Conservation (phyloP, 768 basidiomycete species). For the Mycena polygramma region DNA sequence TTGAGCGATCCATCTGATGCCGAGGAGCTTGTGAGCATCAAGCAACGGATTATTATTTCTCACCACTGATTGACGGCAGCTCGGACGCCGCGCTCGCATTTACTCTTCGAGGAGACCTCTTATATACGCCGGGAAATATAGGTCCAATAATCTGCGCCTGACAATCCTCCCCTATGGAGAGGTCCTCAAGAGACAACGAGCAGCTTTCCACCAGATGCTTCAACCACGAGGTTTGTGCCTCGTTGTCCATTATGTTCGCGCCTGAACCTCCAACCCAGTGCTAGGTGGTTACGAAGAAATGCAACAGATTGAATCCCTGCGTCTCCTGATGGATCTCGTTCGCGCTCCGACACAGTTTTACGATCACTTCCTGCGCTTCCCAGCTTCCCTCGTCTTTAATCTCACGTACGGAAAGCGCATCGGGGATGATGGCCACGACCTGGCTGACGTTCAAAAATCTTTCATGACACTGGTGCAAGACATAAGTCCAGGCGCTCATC, state of each 20-base stretch:
- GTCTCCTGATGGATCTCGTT: background rate
- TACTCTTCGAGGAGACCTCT: conserved; percentile 17
- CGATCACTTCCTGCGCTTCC: conserved; percentile 2
- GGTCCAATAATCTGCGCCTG: conserved; percentile 6
- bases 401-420: conserved; percentile 1
- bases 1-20: conserved; percentile 10
- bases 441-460: background rate
- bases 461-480: background rate
- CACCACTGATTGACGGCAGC: background rate
- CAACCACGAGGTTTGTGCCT: conserved; percentile 10
- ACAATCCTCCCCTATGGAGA: conserved; percentile 12
- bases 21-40: conserved; percentile 11
- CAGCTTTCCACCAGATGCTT: conserved; percentile 18
- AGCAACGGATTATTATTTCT: background rate
- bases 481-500: background rate
- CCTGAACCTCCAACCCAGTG: background rate
- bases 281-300: conserved; percentile 11
- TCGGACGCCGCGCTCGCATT: conserved; percentile 7
- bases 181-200: background rate
- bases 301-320: background rate
- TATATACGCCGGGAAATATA: background rate
- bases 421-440: conserved; percentile 12
- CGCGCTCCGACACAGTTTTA: background rate
- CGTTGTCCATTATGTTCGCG: background rate
- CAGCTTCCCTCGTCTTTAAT: conserved; percentile 5